phyloP scores from a whole-genome alignment of 371 early-diverging fungal genomes.

The Mortierella sp. region DNA sequence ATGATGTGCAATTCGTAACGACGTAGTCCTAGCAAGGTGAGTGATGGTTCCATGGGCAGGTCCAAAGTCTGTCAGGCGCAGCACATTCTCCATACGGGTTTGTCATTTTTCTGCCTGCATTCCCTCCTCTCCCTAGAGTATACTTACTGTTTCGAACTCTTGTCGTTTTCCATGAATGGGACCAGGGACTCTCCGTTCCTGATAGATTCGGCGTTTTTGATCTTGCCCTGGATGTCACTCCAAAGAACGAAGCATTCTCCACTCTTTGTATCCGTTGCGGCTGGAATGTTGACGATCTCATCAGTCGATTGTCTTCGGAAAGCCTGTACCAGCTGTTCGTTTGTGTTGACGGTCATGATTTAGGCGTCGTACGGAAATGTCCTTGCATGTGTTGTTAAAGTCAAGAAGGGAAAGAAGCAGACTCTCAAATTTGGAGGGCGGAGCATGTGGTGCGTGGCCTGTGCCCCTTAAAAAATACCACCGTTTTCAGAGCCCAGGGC shows the following conservation, averaged over 20 bases:
- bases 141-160: background rate
- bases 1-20: constrained; percentile 1
- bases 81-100: background rate
- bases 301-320: background rate
- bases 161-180: background rate
- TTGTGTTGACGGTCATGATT: background rate
- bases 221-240: background rate
- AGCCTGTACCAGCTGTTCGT: background rate
- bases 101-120: no score
- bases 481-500: no score
- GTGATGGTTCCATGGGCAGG: background rate
- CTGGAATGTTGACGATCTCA: background rate
- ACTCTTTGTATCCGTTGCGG: background rate
- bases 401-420: no score
- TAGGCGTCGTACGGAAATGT: background rate
- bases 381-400: no score
- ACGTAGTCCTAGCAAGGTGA: background rate
- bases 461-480: no score
- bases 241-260: background rate
- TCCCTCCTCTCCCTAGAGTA: no score
- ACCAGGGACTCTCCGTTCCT: background rate
- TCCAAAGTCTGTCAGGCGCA: background rate
- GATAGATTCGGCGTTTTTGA: background rate
- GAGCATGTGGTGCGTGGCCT: no score
- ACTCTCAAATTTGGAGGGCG: no score